A percentile compares a stretch with the other conserved stretches of the same genome.
These are phyloP conservation scores for Bothriochloa decipiens DNA, from an alignment of 176 grass and related monocot species.

Conservation along the genomic window DNA sequence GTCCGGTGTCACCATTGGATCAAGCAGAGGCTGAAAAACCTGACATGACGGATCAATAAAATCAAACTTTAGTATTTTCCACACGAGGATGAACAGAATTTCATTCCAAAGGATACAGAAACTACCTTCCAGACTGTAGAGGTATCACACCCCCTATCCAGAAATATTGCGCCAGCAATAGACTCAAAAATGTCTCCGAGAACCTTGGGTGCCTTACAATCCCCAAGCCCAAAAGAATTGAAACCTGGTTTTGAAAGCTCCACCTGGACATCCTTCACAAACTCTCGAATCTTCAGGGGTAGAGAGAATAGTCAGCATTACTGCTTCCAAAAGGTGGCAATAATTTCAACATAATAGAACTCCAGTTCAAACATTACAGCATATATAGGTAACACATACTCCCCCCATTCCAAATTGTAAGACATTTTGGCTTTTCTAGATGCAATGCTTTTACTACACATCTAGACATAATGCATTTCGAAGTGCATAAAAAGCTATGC, in stretches of 20 bases:
- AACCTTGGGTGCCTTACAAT: conserved; percentile 97
- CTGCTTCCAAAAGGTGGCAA: conserved; percentile 29
- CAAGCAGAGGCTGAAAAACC: conserved; percentile 83
- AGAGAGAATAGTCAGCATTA: conserved; percentile 39
- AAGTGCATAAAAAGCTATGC: neutral
- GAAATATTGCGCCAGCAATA: conserved; percentile 91
- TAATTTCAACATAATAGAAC: conserved; percentile 19
- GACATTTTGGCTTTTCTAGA: neutral
- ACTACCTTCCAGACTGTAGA: conserved; percentile 83
- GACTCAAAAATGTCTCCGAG: conserved; percentile 97
- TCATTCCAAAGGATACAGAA: neutral
- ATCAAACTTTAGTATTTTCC: neutral
- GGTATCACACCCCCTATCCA: conserved; percentile 73
- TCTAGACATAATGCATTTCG: neutral
- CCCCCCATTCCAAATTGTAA: neutral
- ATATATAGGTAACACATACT: neutral
- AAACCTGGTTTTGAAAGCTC: conserved; percentile 87
- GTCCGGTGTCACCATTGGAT: conserved; percentile 87
- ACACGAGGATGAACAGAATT: conserved; percentile 15
- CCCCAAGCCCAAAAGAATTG: conserved; percentile 96
- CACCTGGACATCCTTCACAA: conserved; percentile 93
- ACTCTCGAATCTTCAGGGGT: conserved; percentile 84
- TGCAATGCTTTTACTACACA: neutral
- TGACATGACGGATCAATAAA: conserved; percentile 26
- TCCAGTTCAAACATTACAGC: conserved; percentile 12